These are phyloP conservation scores for Arthrobotrys conoides DNA, from an alignment of 2,329 filamentous ascomycete genomes.

Conservation along the genomic window DNA sequence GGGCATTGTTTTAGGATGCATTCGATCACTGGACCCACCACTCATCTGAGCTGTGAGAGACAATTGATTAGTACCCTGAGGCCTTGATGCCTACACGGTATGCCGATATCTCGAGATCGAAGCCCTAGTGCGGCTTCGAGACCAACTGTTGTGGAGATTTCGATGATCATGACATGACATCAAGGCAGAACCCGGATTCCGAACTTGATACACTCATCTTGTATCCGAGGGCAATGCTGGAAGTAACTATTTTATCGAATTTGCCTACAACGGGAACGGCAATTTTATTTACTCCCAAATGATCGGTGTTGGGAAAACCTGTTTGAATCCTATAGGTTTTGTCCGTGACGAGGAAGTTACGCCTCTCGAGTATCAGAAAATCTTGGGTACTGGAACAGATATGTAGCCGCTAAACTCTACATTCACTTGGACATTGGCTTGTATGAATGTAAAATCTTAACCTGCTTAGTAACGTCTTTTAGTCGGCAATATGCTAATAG, in stretches of 20 bases:
- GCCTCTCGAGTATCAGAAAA: constrained; percentile 69
- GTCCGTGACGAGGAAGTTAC: constrained; percentile 65
- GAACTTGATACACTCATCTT: constrained; percentile 67
- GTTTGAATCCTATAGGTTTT: constrained; percentile 64
- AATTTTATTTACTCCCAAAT: constrained; percentile 67
- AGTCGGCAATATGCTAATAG: background rate
- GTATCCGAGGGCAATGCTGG: constrained; percentile 67
- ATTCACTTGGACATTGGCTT: constrained; percentile 36
- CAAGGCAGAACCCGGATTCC: constrained; percentile 34
- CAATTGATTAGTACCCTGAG: constrained; percentile 8
- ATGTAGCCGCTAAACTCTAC: constrained; percentile 68
- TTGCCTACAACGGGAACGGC: constrained; percentile 73
- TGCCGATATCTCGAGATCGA: background rate
- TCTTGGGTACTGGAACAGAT: constrained; percentile 70
- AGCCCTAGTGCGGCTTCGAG: constrained; percentile 4
- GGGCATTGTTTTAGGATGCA: constrained; percentile 29
- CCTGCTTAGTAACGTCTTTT: background rate
- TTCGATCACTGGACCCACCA: constrained; percentile 37
- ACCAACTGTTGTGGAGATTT: constrained; percentile 16
- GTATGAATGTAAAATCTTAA: constrained; percentile 34
- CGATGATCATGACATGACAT: constrained; percentile 32
- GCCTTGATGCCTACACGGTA: constrained; percentile 13
- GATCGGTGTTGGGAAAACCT: constrained; percentile 63
- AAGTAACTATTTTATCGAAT: constrained; percentile 71
- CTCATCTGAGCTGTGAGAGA: background rate